Conservation (phyloP, 441 rosid genomes). For the Omphalea diandra region DNA sequence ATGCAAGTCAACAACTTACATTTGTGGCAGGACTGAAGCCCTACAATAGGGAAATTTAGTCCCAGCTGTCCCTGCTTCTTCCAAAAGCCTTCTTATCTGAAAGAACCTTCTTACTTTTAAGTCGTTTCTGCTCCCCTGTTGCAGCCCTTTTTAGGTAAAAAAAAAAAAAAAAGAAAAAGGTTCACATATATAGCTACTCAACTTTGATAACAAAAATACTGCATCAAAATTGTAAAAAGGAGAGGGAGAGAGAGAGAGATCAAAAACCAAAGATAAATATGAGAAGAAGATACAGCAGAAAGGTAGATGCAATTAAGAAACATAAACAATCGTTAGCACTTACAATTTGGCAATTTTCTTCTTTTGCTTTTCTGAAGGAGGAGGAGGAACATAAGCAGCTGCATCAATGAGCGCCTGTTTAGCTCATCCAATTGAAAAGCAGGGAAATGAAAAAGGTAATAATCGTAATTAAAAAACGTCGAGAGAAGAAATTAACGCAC, state of each 20-base stretch:
- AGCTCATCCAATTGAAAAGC: constrained; percentile 13
- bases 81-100: constrained; percentile 84
- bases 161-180: too few relatives aligned
- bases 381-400: constrained; percentile 93
- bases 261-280: neutral
- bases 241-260: too few relatives aligned
- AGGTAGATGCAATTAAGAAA: neutral
- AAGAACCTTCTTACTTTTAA: constrained; percentile 69
- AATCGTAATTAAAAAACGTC: neutral
- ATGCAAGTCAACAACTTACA: neutral
- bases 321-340: constrained; percentile 24
- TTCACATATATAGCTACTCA: too few relatives aligned
- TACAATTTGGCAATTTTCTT: constrained; percentile 82
- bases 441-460: neutral
- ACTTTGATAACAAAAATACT: too few relatives aligned
- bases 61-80: constrained; percentile 76
- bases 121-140: constrained; percentile 75
- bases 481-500: neutral
- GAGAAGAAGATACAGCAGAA: constrained; percentile 1
- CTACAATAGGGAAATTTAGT: constrained; percentile 26
- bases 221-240: constrained; percentile 13
- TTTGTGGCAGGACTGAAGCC: neutral
- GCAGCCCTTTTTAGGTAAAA: constrained; percentile 95
- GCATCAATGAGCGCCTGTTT: constrained; percentile 82
- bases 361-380: constrained; percentile 97